These are phyloP conservation scores for Rhododendron williamsianum DNA, from an alignment of 148 eudicot species.

Conservation along the genomic window DNA sequence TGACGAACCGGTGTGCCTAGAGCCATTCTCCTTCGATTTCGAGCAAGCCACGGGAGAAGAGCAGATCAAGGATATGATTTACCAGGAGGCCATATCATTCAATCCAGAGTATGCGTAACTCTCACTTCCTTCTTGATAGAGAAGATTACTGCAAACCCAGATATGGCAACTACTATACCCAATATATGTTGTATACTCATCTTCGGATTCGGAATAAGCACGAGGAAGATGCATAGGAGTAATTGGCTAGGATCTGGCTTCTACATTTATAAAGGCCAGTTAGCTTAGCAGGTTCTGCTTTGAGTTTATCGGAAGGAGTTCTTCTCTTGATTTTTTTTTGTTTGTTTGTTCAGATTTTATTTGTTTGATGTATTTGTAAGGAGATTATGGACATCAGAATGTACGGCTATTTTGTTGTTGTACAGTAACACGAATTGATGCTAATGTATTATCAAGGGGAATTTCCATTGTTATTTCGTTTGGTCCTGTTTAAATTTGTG, in stretches of 20 bases:
- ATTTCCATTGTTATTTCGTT: background rate
- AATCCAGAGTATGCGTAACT: conserved; percentile 50
- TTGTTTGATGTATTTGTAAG: background rate
- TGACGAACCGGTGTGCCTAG: conserved; percentile 72
- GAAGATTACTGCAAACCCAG: background rate
- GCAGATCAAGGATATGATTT: conserved; percentile 87
- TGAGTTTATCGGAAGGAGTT: background rate
- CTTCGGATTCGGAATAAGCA: background rate
- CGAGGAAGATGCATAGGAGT: background rate
- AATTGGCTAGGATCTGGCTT: background rate
- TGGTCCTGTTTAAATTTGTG: background rate
- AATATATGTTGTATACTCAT: background rate
- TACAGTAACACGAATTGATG: background rate
- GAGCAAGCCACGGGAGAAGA: conserved; percentile 77
- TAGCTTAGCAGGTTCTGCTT: background rate
- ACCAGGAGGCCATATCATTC: conserved; percentile 62
- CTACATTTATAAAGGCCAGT: background rate
- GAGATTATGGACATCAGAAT: background rate
- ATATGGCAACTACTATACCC: background rate
- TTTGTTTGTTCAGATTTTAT: background rate
- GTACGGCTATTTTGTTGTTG: background rate
- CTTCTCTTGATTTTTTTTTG: background rate
- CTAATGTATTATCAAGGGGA: background rate
- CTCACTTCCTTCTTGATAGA: background rate
- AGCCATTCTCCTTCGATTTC: conserved; percentile 74